Evolutionary conservation across 306 rosid species (phyloP).

Genomic region (Carpinus viminea): DNA sequence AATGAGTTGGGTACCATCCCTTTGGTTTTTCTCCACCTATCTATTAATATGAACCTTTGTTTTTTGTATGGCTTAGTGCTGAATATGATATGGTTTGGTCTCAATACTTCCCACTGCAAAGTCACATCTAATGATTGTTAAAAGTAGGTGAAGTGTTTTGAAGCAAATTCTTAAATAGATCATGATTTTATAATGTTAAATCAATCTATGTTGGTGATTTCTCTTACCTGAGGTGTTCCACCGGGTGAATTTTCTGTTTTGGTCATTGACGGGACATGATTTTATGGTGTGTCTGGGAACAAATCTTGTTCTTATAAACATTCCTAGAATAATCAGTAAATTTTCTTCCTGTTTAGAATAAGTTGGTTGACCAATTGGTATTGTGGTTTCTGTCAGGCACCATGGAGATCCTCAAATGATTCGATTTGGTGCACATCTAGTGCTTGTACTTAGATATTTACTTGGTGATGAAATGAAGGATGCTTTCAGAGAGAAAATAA

Average conservation of each 20-base stretch:
- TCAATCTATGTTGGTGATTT: neutral
- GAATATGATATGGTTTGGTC: neutral
- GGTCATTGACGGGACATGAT: neutral
- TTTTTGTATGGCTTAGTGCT: neutral
- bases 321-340: neutral
- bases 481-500: constrained; percentile 72
- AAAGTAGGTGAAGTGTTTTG: neutral
- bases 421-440: constrained; percentile 96
- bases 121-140: neutral
- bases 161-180: constrained; percentile 9
- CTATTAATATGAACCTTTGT: constrained; percentile 11
- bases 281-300: neutral
- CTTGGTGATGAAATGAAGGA: constrained; percentile 77
- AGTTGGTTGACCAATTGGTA: constrained; percentile 25
- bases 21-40: constrained; percentile 14
- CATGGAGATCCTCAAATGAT: constrained; percentile 97
- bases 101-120: neutral
- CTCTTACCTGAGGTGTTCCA: neutral
- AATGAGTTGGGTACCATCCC: constrained; percentile 17
- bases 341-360: constrained; percentile 26
- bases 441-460: constrained; percentile 87
- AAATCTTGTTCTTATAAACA: neutral
- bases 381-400: constrained; percentile 57
- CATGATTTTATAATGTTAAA: neutral
- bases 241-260: neutral